These are phyloP conservation scores for Trichosanthes truncata DNA, from an alignment of 306 rosid genomes.

Conservation along the genomic window DNA sequence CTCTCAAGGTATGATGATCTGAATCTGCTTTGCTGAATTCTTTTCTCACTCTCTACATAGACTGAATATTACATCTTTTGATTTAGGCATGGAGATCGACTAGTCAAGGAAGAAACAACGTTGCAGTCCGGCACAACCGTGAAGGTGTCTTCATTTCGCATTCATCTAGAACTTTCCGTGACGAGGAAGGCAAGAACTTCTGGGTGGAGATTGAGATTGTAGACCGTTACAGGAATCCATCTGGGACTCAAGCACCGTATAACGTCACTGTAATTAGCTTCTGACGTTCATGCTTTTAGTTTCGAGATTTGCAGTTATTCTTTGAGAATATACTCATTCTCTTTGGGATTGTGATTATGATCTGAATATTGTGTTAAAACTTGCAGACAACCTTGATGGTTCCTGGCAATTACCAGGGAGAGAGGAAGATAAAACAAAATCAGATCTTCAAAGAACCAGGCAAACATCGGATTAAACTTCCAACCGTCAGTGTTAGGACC, in stretches of 20 bases:
- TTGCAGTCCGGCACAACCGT: conserved; percentile 54
- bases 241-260: conserved; percentile 89
- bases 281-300: not conserved
- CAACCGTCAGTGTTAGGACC: conserved; percentile 75
- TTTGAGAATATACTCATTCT: not conserved
- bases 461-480: conserved; percentile 70
- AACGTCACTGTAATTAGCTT: conserved; percentile 57
- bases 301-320: not conserved
- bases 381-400: conserved; percentile 74
- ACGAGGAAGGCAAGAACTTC: conserved; percentile 93
- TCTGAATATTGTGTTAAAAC: conserved; percentile 18
- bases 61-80: not conserved
- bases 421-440: conserved; percentile 65
- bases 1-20: conserved; percentile 64
- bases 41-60: not conserved
- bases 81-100: conserved; percentile 75
- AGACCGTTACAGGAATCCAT: conserved; percentile 70
- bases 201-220: conserved; percentile 88
- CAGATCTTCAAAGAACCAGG: conserved; percentile 57
- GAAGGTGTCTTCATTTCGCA: conserved; percentile 75
- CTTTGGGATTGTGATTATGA: not conserved
- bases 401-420: conserved; percentile 98
- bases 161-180: conserved; percentile 89
- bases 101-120: conserved; percentile 79
- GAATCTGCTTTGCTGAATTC: not conserved